A percentile compares a stretch with the other conserved stretches of the same genome.
Evolutionary conservation across 352 stramenopile species (phyloP).

Genomic region (Phytopythium aichiense): DNA sequence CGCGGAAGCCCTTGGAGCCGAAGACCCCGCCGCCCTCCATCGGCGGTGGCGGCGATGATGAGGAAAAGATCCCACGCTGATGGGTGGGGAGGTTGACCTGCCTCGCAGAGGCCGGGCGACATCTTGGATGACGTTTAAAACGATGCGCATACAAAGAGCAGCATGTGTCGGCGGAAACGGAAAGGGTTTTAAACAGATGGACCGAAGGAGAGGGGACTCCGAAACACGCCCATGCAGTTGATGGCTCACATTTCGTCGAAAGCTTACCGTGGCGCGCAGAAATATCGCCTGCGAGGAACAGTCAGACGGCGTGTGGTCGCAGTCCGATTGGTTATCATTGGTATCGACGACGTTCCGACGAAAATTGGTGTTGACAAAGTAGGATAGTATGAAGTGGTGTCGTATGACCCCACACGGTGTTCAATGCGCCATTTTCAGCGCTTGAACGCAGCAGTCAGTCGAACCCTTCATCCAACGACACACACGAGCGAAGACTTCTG

Average conservation of each 20-base stretch:
- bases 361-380: too few species aligned
- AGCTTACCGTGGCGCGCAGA: not conserved
- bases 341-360: too few species aligned
- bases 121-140: not conserved
- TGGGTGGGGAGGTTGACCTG: conserved; percentile 2
- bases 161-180: not conserved
- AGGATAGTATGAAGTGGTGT: too few species aligned
- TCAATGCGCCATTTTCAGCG: too few species aligned
- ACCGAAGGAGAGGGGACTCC: not conserved
- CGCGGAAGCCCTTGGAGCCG: not conserved
- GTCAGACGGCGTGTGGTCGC: too few species aligned
- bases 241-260: not conserved
- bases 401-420: too few species aligned
- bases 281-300: not conserved
- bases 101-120: not conserved
- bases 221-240: not conserved
- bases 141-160: not conserved
- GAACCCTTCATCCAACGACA: not conserved
- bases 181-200: not conserved
- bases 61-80: not conserved
- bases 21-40: not conserved
- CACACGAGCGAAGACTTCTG: not conserved
- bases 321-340: too few species aligned
- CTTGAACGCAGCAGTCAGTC: too few species aligned
- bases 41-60: not conserved